phyloP scores from a whole-genome alignment of 2,329 filamentous ascomycete species.

The Elsinoe australis region DNA sequence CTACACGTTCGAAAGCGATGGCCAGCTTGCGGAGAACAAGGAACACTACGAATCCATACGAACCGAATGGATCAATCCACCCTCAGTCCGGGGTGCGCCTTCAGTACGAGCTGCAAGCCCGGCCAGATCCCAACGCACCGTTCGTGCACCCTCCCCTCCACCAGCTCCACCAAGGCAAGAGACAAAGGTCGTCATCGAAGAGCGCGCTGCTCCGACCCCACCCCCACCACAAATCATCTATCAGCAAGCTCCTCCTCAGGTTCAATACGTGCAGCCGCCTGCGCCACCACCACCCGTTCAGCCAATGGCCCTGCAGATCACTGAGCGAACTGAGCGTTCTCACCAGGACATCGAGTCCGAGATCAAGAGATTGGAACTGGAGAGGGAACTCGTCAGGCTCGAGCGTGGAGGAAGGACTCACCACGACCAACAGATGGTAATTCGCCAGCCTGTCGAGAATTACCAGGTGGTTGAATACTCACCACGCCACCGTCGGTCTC shows the following conservation, averaged over 20 bases:
- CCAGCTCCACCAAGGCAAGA: conserved; percentile 22
- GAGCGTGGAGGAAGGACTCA: conserved; percentile 44
- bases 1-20: conserved; percentile 30
- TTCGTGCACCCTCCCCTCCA: conserved; percentile 22
- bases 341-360: conserved; percentile 64
- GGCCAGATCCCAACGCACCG: conserved; percentile 24
- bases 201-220: conserved; percentile 20
- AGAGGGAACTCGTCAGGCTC: conserved; percentile 51
- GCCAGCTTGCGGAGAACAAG: conserved; percentile 23
- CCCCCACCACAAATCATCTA: conserved; percentile 25
- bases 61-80: conserved; percentile 35
- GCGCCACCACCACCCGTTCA: conserved; percentile 21
- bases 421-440: conserved; percentile 25
- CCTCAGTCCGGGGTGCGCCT: no score
- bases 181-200: conserved; percentile 27
- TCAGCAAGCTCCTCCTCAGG: conserved; percentile 27
- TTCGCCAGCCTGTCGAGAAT: conserved; percentile 36
- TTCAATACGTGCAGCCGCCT: conserved; percentile 26
- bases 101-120: conserved; percentile 25
- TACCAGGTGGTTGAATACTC: conserved; percentile 40
- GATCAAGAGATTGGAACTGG: conserved; percentile 62
- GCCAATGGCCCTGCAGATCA: conserved; percentile 37
- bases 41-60: conserved; percentile 30
- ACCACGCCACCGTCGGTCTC: conserved; percentile 42
- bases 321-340: conserved; percentile 38